Percentiles rank a stretch among this genome's conserved stretches.
These are phyloP conservation scores for Microstroma glucosiphilum DNA, from an alignment of 1,284 basidiomycete genomes.

Conservation along the genomic window DNA sequence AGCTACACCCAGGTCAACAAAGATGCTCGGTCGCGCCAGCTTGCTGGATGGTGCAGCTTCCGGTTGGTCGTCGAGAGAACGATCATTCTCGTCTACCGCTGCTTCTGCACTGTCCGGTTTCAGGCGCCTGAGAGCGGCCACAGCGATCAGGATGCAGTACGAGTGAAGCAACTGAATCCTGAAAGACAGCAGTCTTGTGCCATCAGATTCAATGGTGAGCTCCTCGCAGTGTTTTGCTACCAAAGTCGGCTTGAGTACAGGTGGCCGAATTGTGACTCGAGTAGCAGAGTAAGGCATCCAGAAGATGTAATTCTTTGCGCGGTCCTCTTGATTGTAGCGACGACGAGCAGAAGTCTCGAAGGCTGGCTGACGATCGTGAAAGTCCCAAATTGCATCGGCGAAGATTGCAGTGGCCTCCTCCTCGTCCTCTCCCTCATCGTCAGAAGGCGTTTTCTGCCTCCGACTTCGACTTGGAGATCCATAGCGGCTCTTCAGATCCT, in stretches of 20 bases:
- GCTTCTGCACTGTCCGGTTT: neutral
- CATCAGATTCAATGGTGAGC: constrained; percentile 53
- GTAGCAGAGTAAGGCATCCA: constrained; percentile 43
- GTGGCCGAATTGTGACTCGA: constrained; percentile 29
- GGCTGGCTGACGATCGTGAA: constrained; percentile 21
- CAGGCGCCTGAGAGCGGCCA: constrained; percentile 56
- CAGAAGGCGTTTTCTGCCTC: constrained; percentile 18
- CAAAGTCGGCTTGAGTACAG: constrained; percentile 28
- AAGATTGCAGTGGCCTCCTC: constrained; percentile 27
- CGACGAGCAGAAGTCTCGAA: constrained; percentile 14
- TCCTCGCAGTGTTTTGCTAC: constrained; percentile 45
- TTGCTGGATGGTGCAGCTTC: neutral
- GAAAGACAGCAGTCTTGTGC: constrained; percentile 54
- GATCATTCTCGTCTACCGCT: neutral
- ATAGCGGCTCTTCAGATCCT: constrained; percentile 12
- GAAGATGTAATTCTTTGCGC: constrained; percentile 46
- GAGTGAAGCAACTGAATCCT: constrained; percentile 65
- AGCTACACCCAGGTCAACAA: constrained; percentile 37
- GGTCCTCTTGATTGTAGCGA: constrained; percentile 27
- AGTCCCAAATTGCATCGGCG: constrained; percentile 36
- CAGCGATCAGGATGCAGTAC: constrained; percentile 67
- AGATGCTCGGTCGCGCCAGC: constrained; percentile 11
- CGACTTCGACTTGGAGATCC: constrained; percentile 15
- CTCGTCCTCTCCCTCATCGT: constrained; percentile 4
- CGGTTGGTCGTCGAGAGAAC: neutral